Conservation (phyloP, 208 protist genomes). For the Borovskyia barvae region DNA sequence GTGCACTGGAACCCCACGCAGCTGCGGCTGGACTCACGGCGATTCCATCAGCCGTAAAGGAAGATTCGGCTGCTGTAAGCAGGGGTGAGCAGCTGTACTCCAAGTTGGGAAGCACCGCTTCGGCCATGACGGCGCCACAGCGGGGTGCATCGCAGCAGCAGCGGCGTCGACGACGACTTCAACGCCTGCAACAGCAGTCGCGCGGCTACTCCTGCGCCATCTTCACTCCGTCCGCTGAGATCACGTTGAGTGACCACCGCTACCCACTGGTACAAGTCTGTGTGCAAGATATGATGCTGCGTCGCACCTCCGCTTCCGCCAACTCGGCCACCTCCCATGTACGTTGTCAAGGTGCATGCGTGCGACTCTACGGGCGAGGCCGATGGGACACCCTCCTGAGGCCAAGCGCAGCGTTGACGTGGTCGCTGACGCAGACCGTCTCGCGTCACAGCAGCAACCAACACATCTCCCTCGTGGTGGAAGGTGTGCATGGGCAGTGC, state of each 20-base stretch:
- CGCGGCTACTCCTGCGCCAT: constrained; percentile 30
- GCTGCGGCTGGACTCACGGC: too few relatives aligned
- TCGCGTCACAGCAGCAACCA: constrained; percentile 54
- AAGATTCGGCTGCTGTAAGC: too few relatives aligned
- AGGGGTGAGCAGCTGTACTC: too few relatives aligned
- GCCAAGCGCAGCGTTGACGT: constrained; percentile 33
- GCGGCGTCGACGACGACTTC: not conserved
- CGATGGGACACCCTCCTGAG: constrained; percentile 65
- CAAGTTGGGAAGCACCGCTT: too few relatives aligned
- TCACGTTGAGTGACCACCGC: constrained; percentile 61
- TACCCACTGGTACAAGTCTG: constrained; percentile 57
- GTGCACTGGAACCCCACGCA: too few relatives aligned
- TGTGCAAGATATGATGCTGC: constrained; percentile 38
- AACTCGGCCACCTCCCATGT: constrained; percentile 22
- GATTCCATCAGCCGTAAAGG: too few relatives aligned
- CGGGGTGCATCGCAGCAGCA: not conserved
- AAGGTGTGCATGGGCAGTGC: constrained; percentile 53
- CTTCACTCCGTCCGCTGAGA: constrained; percentile 38
- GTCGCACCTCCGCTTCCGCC: constrained; percentile 10
- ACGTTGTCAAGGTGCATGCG: constrained; percentile 32
- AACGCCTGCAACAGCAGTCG: not conserved
- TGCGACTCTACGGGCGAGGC: constrained; percentile 71
- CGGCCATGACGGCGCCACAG: too few relatives aligned
- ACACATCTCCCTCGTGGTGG: constrained; percentile 35
- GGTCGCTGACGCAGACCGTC: constrained; percentile 36